Conservation (phyloP, 2,329 filamentous ascomycete genomes). For the Verticillium isaacii region DNA sequence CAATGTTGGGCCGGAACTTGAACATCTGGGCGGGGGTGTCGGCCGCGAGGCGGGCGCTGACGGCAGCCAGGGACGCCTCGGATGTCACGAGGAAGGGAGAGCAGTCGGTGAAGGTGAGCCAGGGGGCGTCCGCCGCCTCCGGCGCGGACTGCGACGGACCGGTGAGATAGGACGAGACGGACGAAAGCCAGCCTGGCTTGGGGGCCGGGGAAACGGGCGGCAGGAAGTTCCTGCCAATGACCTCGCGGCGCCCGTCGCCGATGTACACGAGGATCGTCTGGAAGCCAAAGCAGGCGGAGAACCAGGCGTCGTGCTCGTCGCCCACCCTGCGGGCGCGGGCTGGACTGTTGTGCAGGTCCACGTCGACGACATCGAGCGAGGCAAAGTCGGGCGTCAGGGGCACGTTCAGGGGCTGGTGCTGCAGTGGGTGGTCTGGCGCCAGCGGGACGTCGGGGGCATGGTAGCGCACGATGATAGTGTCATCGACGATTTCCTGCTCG, state of each 20-base stretch:
- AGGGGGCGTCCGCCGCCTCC: constrained; percentile 30
- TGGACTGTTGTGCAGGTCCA: constrained; percentile 56
- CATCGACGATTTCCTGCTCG: constrained; percentile 44
- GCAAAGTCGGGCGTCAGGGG: constrained; percentile 49
- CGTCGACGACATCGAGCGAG: constrained; percentile 38
- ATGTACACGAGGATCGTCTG: constrained; percentile 59
- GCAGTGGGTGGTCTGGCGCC: constrained; percentile 29
- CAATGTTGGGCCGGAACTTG: constrained; percentile 70
- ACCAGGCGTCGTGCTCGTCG: constrained; percentile 56
- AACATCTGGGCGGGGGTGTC: constrained; percentile 47
- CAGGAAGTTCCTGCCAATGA: constrained; percentile 53
- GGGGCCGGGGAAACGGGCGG: constrained; percentile 17
- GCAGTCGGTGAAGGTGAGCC: constrained; percentile 68
- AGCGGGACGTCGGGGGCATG: constrained; percentile 30
- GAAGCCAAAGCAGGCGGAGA: constrained; percentile 62
- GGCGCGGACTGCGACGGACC: constrained; percentile 2
- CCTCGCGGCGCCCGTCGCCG: constrained; percentile 51
- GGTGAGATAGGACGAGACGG: constrained; percentile 23
- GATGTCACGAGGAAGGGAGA: constrained; percentile 72
- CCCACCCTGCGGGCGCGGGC: constrained; percentile 62
- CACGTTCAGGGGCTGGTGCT: constrained; percentile 41
- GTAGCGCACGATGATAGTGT: constrained; percentile 38
- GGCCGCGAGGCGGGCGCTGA: constrained; percentile 51
- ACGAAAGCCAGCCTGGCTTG: constrained; percentile 14
- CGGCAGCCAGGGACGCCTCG: constrained; percentile 62